Conservation (phyloP, 257 asterid genomes). For the Solanum ossicruentum region DNA sequence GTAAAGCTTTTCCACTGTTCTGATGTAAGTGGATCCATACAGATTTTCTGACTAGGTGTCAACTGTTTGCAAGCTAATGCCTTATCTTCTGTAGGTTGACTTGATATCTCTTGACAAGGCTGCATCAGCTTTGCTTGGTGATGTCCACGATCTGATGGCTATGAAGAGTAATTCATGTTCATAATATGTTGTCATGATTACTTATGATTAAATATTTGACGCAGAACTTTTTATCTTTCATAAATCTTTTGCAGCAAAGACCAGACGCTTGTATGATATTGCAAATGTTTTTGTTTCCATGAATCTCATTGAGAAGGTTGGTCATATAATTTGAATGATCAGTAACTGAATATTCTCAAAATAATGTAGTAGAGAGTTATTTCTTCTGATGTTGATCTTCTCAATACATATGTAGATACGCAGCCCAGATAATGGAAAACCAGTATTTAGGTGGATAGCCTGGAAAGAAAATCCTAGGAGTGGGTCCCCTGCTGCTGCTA, state of each 20-base stretch:
- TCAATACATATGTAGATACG: slow-evolving; percentile 23
- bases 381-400: neutral
- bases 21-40: slow-evolving; percentile 32
- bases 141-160: slow-evolving; percentile 26
- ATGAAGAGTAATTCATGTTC: slow-evolving; percentile 42
- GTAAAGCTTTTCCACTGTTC: slow-evolving; percentile 53
- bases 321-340: neutral
- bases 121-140: slow-evolving; percentile 50
- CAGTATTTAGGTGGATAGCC: slow-evolving; percentile 61
- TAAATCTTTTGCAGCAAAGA: slow-evolving; percentile 36
- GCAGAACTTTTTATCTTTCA: neutral
- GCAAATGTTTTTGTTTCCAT: slow-evolving; percentile 55
- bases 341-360: neutral
- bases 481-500: slow-evolving; percentile 15
- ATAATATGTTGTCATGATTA: neutral
- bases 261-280: slow-evolving; percentile 60
- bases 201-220: neutral
- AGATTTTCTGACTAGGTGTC: neutral
- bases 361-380: neutral
- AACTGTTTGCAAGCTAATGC: neutral
- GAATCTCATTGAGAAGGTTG: slow-evolving; percentile 62
- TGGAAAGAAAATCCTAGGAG: slow-evolving; percentile 5
- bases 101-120: slow-evolving; percentile 44
- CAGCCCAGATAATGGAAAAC: slow-evolving; percentile 46
- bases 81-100: slow-evolving; percentile 33